A percentile compares a stretch with the other conserved stretches of the same genome.
Conservation (phyloP, 164 flowering plant genomes). For the Magnolia sinica region DNA sequence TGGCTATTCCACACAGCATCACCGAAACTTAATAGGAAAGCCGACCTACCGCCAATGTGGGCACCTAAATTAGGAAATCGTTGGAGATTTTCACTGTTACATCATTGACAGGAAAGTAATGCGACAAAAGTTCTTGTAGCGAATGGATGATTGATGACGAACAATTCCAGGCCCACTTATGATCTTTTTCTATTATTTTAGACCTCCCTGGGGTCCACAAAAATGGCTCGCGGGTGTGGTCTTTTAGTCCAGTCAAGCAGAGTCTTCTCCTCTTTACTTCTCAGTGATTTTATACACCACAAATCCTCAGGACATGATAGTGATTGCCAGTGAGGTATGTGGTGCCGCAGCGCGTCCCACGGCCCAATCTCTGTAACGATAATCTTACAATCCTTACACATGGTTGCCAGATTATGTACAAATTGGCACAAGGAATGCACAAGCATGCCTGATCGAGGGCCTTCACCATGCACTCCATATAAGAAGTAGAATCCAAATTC, state of each 20-base stretch:
- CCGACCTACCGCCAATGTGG: conserved; percentile 5
- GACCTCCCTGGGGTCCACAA: conserved; percentile 81
- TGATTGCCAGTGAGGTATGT: conserved; percentile 58
- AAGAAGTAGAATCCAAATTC: conserved; percentile 66
- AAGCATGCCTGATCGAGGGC: conserved; percentile 38
- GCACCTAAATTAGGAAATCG: conserved; percentile 45
- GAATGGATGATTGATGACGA: neutral
- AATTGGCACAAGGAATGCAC: conserved; percentile 36
- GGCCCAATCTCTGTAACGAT: conserved; percentile 56
- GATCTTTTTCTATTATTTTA: conserved; percentile 17
- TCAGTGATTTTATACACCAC: conserved; percentile 66
- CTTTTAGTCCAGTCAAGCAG: conserved; percentile 23
- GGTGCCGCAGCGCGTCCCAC: conserved; percentile 24
- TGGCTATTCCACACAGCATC: neutral
- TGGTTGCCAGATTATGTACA: conserved; percentile 54
- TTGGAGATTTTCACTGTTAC: conserved; percentile 22
- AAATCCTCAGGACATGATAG: conserved; percentile 62
- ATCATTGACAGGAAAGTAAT: conserved; percentile 10
- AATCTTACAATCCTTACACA: conserved; percentile 33
- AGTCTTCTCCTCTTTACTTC: conserved; percentile 12
- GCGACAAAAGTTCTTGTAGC: neutral
- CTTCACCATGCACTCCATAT: conserved; percentile 55
- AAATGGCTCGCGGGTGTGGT: conserved; percentile 36
- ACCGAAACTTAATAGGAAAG: neutral
- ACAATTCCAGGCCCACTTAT: neutral